Base-by-base conservation (phyloP, 768 basidiomycete species). In the Cubamyces sp. region DNA sequence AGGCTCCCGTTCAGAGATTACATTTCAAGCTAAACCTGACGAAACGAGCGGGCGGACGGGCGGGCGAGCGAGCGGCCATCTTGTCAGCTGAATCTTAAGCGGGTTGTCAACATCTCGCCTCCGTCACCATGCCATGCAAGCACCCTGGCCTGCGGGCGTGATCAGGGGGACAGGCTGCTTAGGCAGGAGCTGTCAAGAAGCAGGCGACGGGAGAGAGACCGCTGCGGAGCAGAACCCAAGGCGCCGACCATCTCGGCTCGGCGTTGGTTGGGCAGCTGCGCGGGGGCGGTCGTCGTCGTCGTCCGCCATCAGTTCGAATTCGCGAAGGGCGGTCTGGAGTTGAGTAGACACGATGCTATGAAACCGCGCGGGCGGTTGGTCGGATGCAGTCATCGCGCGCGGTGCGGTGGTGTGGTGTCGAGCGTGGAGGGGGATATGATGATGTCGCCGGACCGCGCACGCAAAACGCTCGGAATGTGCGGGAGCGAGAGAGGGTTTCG, bases 261-360 rank as follows among this genome's bases (percentile, higher is more conserved):
- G 34, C 34, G 34, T 34, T 34, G 34, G 34, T 34, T 34, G 34
- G 34, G 34, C 34, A 34, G 34, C 34, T 34, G 34, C 34, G 34
- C 34, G 34, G 34, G 34, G 28, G 28, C 28, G 28, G 34, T 34
- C 34, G 34, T 34, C 34, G 34, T 9, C 34, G 34, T 34, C 34
- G 34, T 11, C 4, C 34, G 11, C 11, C 34, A 34, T 34, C 11
- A 34, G 6, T 34, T 34, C 34, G 34, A 51, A 19, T 56, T 34
- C 54, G 60, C 50, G 55, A 51, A 56, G 42, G 42, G 50, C 45
- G 40, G 54, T 5, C 19, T 26, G 62, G 63, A 60, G 63, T 30
- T 60, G 58, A 64, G 63, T 64, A 64, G 63, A 59, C 63, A 64
- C 58, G 63, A 45, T 57, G 61, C 49, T 34, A 42, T 51, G 54